phyloP scores from a whole-genome alignment of 2,329 filamentous ascomycete genomes.

The Trichoderma semiorbis region DNA sequence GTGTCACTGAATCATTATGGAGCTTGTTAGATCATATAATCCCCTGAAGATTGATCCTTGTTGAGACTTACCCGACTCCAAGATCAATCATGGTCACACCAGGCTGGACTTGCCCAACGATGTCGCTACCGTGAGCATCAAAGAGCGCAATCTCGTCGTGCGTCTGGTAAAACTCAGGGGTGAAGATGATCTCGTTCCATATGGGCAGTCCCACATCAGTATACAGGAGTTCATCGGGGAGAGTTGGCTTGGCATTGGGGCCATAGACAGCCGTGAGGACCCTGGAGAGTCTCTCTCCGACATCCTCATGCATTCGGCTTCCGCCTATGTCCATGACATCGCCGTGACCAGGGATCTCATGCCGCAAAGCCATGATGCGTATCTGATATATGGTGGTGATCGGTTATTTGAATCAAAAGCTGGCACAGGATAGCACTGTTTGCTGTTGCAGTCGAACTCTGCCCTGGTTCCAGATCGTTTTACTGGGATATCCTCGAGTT shows the following conservation, averaged over 20 bases:
- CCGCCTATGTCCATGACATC: conserved; percentile 39
- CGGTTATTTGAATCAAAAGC: not conserved
- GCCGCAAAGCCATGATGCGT: not conserved
- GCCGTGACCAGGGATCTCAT: conserved; percentile 26
- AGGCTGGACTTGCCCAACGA: conserved; percentile 30
- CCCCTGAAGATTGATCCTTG: not conserved
- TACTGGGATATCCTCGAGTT: not conserved
- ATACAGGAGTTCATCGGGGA: conserved; percentile 42
- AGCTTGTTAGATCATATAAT: not conserved
- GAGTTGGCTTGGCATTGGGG: conserved; percentile 26
- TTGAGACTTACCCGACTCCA: conserved; percentile 39
- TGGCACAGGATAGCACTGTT: not conserved
- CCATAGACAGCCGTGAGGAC: conserved; percentile 27
- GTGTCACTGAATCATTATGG: conserved; percentile 34
- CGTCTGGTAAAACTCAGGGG: conserved; percentile 40
- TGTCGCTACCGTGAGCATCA: conserved; percentile 33
- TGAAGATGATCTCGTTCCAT: conserved; percentile 42
- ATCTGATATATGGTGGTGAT: not conserved
- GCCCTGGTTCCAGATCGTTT: not conserved
- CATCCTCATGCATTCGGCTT: conserved; percentile 30
- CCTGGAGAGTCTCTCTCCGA: conserved; percentile 28
- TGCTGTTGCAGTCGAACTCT: not conserved
- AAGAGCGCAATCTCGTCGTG: conserved; percentile 39
- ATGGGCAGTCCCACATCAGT: conserved; percentile 37
- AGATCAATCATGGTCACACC: conserved; percentile 39